Evolutionary conservation across 1,284 basidiomycete genomes (phyloP).

Genomic region (Earliella scabrosa): DNA sequence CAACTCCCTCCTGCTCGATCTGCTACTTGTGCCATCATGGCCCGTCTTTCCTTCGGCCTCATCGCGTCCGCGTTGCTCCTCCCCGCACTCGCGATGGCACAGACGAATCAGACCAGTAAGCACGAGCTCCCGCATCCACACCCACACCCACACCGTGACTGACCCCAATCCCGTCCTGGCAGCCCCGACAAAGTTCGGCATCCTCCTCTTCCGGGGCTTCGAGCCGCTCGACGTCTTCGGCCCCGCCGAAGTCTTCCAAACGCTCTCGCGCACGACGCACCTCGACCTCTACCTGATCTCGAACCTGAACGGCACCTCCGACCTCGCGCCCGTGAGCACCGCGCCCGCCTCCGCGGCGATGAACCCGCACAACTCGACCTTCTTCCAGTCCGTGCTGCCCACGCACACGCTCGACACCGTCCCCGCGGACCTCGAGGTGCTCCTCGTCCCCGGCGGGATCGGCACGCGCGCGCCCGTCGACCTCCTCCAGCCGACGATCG

Average conservation of each 20-base stretch:
- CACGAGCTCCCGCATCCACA: too few species aligned
- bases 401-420: neutral
- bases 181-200: neutral
- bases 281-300: conserved; percentile 1
- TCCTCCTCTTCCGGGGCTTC: conserved; percentile 1
- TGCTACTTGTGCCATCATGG: too few species aligned
- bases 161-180: neutral
- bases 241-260: neutral
- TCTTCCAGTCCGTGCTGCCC: neutral
- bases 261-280: neutral
- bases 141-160: too few species aligned
- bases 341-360: neutral
- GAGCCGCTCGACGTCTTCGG: conserved; percentile 6
- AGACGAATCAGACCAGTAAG: too few species aligned
- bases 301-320: neutral
- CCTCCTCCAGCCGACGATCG: neutral
- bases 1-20: too few species aligned
- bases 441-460: conserved; percentile 2
- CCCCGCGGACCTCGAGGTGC: conserved; percentile 1
- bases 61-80: too few species aligned
- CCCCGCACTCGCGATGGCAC: too few species aligned
- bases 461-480: neutral
- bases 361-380: conserved; percentile 1
- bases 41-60: too few species aligned
- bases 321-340: neutral